Evolutionary conservation across 148 eudicot genomes (phyloP), one percentile per base, ranked within the genome.

Genomic region (Rhododendron griersonianum): DNA sequence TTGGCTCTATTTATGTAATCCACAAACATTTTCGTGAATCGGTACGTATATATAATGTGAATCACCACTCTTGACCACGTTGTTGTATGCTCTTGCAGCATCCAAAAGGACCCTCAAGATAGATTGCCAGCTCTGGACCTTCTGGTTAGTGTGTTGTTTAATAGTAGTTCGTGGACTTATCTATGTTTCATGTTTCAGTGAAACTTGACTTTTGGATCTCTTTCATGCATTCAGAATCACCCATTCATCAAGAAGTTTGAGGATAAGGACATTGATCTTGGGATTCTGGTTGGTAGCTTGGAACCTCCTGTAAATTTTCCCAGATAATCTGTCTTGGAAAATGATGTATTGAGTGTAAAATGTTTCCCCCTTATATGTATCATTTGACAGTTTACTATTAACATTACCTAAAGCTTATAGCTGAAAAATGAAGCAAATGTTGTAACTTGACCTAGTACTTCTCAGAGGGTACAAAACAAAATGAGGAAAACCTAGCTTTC

Each of bases 191-290:
- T 75, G 3, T 30, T 50, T 41, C 18, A 33, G 37, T 48, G 55
- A 15, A 55, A 82, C 82, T 81, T 78, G 59, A 77, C 61, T 19
- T 15, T 11, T 82, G 87, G 61, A 25, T 35, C 16, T 84, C 67
- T 69, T 47, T 85, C 16, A 59, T 89, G 78, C 50, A 78, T 92
- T 86, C 95, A 97, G 99, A 87, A 84, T 81, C 99, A 97, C 85
- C 94, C 99, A 80, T 97, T 93, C 90, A 93, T 97, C 91, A 93
- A 93, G 90, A 97, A 97, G 86, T 97, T 97, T 75, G 98, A 97
- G 87, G 98, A 93, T 91, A 95, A 95, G 87, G 99, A 97, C 91
- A 92, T 95, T 81, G 98, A 95, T 89, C 93, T 97, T 63, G 90
- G 85, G 63, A 97, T 93, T 87, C 90, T 97, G 84, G 95, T 97